A percentile compares a stretch with the other conserved stretches of the same genome.
Conservation (phyloP, 2,329 filamentous ascomycete species). For the Colletotrichum incanum region DNA sequence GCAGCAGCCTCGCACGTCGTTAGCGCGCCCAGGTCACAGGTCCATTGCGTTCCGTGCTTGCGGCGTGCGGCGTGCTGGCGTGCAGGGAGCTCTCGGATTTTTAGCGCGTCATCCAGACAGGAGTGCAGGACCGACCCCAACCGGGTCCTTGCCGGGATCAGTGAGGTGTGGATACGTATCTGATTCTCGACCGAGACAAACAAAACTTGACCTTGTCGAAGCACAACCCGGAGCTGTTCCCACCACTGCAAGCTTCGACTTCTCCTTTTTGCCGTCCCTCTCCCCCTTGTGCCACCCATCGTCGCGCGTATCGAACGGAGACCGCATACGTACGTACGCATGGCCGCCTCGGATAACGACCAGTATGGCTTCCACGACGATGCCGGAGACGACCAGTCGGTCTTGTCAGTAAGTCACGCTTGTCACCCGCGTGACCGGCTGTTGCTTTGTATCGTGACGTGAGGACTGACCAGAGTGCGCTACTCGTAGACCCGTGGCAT, state of each 20-base stretch:
- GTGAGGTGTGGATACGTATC: slow-evolving; percentile 42
- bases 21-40: slow-evolving; percentile 22
- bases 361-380: slow-evolving; percentile 64
- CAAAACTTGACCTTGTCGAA: slow-evolving; percentile 43
- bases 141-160: slow-evolving; percentile 31
- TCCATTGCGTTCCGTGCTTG: not conserved
- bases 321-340: slow-evolving; percentile 46
- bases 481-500: slow-evolving; percentile 82
- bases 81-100: slow-evolving; percentile 32
- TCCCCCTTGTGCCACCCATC: slow-evolving; percentile 34
- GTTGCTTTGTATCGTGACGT: slow-evolving; percentile 39
- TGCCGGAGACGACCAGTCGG: slow-evolving; percentile 65
- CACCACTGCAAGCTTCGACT: not conserved
- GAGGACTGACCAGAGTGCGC: slow-evolving; percentile 33
- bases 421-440: slow-evolving; percentile 31
- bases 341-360: slow-evolving; percentile 59
- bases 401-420: slow-evolving; percentile 54
- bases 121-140: slow-evolving; percentile 23
- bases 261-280: slow-evolving; percentile 11
- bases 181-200: slow-evolving; percentile 40
- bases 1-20: slow-evolving; percentile 6
- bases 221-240: slow-evolving; percentile 20
- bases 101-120: slow-evolving; percentile 39
- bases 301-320: slow-evolving; percentile 38
- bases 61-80: slow-evolving; percentile 10